These are phyloP conservation scores for Lactarius vividus DNA, from an alignment of 768 basidiomycete genomes.

Conservation along the genomic window DNA sequence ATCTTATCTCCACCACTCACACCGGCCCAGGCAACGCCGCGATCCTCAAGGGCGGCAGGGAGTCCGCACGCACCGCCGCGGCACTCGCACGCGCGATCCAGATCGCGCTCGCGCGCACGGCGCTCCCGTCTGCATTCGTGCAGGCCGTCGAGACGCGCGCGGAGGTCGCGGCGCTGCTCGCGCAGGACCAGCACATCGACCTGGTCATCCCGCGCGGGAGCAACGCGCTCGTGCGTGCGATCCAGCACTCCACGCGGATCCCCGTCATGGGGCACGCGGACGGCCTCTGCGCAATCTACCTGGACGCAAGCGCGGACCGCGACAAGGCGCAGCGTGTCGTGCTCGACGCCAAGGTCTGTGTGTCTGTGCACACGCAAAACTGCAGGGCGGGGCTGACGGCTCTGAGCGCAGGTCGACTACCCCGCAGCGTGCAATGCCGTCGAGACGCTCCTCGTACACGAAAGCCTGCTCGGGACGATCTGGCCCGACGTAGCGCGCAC, in stretches of 20 bases:
- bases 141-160: conserved; percentile 90
- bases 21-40: conserved; percentile 87
- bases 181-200: conserved; percentile 90
- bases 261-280: conserved; percentile 99
- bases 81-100: conserved; percentile 81
- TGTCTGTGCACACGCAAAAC: no score
- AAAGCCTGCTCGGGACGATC: conserved; percentile 60
- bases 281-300: conserved; percentile 85
- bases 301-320: conserved; percentile 77
- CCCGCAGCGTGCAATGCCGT: conserved; percentile 94
- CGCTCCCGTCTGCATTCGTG: conserved; percentile 76
- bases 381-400: neutral
- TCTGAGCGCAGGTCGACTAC: conserved; percentile 71
- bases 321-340: conserved; percentile 81
- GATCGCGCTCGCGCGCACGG: conserved; percentile 66
- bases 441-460: conserved; percentile 88
- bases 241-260: conserved; percentile 88
- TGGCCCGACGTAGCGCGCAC: conserved; percentile 81
- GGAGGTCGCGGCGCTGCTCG: conserved; percentile 84
- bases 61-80: conserved; percentile 77
- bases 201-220: conserved; percentile 96
- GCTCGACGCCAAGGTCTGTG: conserved; percentile 83
- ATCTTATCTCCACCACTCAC: neutral
- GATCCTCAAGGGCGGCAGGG: conserved; percentile 96
- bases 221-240: conserved; percentile 81